phyloP scores from a whole-genome alignment of 495 filamentous ascomycete genomes.

The Daldinia grandis region DNA sequence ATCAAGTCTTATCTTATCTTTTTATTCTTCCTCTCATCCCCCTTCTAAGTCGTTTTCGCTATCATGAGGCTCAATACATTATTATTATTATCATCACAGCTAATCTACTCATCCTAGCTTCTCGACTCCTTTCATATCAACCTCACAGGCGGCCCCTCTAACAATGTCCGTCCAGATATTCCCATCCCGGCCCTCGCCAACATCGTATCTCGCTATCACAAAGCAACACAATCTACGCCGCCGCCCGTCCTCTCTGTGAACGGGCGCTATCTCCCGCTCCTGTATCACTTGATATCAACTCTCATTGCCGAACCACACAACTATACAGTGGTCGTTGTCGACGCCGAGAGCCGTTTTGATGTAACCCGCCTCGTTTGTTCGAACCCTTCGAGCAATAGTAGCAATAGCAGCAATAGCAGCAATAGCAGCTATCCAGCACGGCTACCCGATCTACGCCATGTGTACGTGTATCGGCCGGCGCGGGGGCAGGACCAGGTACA shows the following conservation, averaged over 20 bases:
- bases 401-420: slow-evolving; percentile 9
- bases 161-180: slow-evolving; percentile 42
- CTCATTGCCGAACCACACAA: slow-evolving; percentile 63
- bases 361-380: slow-evolving; percentile 59
- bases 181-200: slow-evolving; percentile 54
- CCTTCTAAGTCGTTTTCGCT: neutral
- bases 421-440: slow-evolving; percentile 36
- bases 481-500: slow-evolving; percentile 39
- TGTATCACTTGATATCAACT: slow-evolving; percentile 69
- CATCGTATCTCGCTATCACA: slow-evolving; percentile 50
- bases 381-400: neutral
- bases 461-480: slow-evolving; percentile 52
- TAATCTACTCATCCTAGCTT: slow-evolving; percentile 42
- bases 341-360: slow-evolving; percentile 74
- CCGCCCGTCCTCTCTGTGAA: slow-evolving; percentile 50
- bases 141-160: slow-evolving; percentile 32
- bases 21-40: neutral
- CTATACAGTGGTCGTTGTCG: slow-evolving; percentile 72
- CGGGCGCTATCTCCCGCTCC: slow-evolving; percentile 69
- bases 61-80: slow-evolving; percentile 1
- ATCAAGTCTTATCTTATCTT: slow-evolving; percentile 44
- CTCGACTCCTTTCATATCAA: slow-evolving; percentile 58
- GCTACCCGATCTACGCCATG: slow-evolving; percentile 46
- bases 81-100: neutral
- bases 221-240: slow-evolving; percentile 47